Base-by-base conservation (phyloP, 306 rosid species). In the Pterocarpus santalinus region DNA sequence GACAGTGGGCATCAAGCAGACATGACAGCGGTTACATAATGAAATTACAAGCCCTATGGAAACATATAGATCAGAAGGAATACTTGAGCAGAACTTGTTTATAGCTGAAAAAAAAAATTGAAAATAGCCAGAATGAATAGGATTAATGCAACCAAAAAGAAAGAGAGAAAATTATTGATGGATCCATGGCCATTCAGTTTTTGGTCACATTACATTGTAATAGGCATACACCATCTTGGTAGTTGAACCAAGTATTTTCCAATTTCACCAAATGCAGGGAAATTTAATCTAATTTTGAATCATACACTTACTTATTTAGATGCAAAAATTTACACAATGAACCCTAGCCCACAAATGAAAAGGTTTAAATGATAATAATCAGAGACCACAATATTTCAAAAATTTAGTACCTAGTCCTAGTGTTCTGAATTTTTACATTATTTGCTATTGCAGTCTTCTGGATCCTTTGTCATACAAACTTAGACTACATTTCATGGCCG, bases 1-100 rank as follows among this genome's bases (percentile, higher is more conserved):
- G 52, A 33, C 9, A 65, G 32, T 41, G 7, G 46, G n/a, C 61
- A 90, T 63, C 43, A 61, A 70, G 67, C 67, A 69, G 46, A 83
- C 28, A 35, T 33, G 52, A 33, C 9, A 65, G 32, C 41, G 7
- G 46, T 57, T 62, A 11, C 17, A 62, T 36, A 47, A 47, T 30
- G 41, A 12, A 69, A 70, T 46, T 79, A 62, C 44, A 71, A 8
- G 34, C 12, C 43, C 8, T 9, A 4, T 3, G 58, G 36, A 32
- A 58, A 61, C 55, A 61, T 35, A 72, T 52, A 61, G 65, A 32
- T 10, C 7, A 12, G 64, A 56, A 22, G 49, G 61, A 47, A 72
- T 47, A 10, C 52, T 36, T 13, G 6, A 22, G 46, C 41, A 61
- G 16, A 56, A 71, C 12, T 47, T 49, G 56, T 33, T 36, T n/a